Conservation (phyloP, 2,329 filamentous ascomycete species). For the Microsporum ferrugineum region DNA sequence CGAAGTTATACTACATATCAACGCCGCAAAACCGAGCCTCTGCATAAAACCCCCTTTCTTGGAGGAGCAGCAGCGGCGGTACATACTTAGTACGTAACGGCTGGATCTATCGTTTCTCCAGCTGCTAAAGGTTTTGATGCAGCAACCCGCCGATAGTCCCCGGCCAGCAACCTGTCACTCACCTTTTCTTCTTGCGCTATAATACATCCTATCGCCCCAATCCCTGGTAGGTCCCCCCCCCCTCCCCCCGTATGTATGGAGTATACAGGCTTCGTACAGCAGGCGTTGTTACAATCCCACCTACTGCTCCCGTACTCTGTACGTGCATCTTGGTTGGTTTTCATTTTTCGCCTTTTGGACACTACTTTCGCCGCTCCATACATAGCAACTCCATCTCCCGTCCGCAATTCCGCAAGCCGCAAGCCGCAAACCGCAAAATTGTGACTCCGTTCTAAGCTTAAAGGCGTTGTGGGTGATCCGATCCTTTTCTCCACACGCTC, state of each 20-base stretch:
- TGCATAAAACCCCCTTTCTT: not conserved
- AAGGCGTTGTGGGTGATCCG: not conserved
- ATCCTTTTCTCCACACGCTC: not conserved
- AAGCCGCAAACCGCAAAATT: slow-evolving; percentile 4
- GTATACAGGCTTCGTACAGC: not conserved
- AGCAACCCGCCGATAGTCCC: slow-evolving; percentile 1
- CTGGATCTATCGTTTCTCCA: not conserved
- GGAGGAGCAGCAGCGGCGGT: not conserved
- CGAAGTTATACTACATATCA: slow-evolving; percentile 2
- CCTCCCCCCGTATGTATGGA: not conserved
- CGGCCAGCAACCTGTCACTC: not conserved
- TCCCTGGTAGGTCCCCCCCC: not conserved
- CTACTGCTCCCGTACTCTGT: not conserved
- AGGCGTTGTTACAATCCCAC: not conserved
- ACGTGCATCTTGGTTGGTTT: not conserved
- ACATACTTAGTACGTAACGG: not conserved
- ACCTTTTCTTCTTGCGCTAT: not conserved
- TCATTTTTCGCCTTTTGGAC: not conserved
- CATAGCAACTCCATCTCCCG: not conserved
- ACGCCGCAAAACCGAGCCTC: not conserved
- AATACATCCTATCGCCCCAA: not conserved
- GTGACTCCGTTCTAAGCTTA: slow-evolving; percentile 1
- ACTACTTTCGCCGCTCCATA: slow-evolving; percentile 1
- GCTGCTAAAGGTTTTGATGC: not conserved
- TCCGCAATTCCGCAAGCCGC: slow-evolving; percentile 3